Percentiles rank a stretch among this genome's conserved stretches.
Evolutionary conservation across 1,284 basidiomycete species (phyloP).

Genomic region (Ustanciosporium gigantosporum): DNA sequence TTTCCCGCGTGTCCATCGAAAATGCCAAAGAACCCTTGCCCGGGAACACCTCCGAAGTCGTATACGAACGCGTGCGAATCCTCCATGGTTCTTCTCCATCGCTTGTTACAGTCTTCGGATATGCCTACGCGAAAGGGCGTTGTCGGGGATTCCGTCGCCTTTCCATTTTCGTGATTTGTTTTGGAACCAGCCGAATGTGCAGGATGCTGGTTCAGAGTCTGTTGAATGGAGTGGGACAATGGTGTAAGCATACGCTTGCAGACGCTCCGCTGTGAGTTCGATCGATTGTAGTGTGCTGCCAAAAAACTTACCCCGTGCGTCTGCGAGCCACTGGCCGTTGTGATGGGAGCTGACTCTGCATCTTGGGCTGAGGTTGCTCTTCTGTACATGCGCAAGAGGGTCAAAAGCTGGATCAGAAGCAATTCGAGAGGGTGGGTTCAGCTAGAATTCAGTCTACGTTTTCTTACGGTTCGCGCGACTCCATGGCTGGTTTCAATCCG

Average conservation of each 20-base stretch:
- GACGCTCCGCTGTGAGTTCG: not conserved
- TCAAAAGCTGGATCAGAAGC: too few species aligned
- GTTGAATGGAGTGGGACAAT: not conserved
- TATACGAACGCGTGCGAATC: conserved; percentile 95
- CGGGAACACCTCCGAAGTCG: conserved; percentile 84
- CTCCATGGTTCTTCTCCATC: conserved; percentile 91
- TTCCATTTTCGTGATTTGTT: too few species aligned
- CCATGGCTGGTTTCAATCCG: too few species aligned
- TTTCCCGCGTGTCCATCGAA: conserved; percentile 99
- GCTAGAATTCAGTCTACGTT: too few species aligned
- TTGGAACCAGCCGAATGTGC: too few species aligned
- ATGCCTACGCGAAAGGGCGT: conserved; percentile 74
- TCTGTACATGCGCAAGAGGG: too few species aligned
- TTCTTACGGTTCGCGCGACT: too few species aligned
- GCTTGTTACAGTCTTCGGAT: conserved; percentile 79
- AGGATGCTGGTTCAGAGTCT: conserved; percentile 39
- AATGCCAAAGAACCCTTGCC: conserved; percentile 95
- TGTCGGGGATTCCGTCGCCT: not conserved
- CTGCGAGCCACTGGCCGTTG: conserved; percentile 15
- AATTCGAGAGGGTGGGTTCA: too few species aligned
- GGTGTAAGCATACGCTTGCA: not conserved
- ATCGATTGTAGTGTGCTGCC: too few species aligned
- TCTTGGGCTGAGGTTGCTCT: conserved; percentile 2
- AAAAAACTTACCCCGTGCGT: conserved; percentile 34
- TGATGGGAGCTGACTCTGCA: conserved; percentile 25